Base-by-base conservation (phyloP, 257 asterid genomes). In the Henckelia pumila region DNA sequence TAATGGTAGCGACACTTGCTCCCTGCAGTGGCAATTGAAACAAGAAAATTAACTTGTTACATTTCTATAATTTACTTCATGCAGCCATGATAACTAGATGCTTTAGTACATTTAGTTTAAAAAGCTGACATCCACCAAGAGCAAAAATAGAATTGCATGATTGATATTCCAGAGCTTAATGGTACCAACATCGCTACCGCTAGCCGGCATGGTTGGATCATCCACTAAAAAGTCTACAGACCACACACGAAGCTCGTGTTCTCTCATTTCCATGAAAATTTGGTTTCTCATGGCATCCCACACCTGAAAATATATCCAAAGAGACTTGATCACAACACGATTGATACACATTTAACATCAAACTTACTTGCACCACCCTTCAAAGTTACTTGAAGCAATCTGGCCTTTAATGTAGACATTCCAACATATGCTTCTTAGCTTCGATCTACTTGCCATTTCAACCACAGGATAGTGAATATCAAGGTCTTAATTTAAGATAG, bases 81-180 rank as follows among this genome's bases (percentile, higher is more conserved):
- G 64, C 68, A 73, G 75, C 80, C 73, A 76, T 63, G 67, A 75
- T 74, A 77, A 75, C 81, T 80, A 77, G 86, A 85, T 82, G 78
- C 83, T 79, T 78, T 83, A 80, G 89, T 86, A 87, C 93, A 89
- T 85, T 88, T 85, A 80, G 91, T 86, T 91, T 88, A 89, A 89
- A 86, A n/a, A 89, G 95, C 84, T 83, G 91, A 92, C 88, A 89
- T 84, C 88, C 94, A 83, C 84, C 89, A 89, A 89, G 95, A 89
- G 91, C 96, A 82, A 84, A 89, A 86, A 68, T 82, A 90, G 76
- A 86, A 85, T 91, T 94, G 96, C 99, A 98, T 94, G 99, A 94
- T 94, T 94, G 88, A 88, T 91, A 87, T 91, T 94, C 99, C 99
- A 94, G 75, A 94, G 98, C 85, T 91, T 94, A 71, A 91, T 89